These are phyloP conservation scores for Conringia planisiliqua DNA, from an alignment of 345 rosid genomes.

Conservation along the genomic window DNA sequence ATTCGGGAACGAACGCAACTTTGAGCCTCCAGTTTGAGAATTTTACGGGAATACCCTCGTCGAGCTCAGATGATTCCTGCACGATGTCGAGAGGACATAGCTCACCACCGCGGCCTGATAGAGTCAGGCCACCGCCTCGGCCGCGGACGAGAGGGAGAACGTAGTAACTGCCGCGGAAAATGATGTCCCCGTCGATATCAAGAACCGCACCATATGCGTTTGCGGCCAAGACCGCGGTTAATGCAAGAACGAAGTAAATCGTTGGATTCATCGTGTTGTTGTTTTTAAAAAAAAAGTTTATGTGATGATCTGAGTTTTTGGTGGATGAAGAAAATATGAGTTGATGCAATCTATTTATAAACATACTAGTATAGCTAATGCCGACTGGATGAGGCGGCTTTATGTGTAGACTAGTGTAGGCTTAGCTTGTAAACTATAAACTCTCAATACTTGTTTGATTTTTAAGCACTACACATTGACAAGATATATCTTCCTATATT, in stretches of 20 bases:
- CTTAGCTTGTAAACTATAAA: constrained; percentile 6
- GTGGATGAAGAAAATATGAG: neutral
- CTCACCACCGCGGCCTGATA: constrained; percentile 25
- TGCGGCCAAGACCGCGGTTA: constrained; percentile 1
- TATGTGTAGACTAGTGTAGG: neutral
- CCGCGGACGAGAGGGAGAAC: constrained; percentile 33
- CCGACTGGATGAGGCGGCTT: constrained; percentile 1
- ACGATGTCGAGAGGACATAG: constrained; percentile 19
- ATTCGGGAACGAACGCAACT: constrained; percentile 13
- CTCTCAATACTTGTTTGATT: neutral
- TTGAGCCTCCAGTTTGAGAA: constrained; percentile 23
- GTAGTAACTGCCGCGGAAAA: constrained; percentile 23
- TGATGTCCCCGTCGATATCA: constrained; percentile 23
- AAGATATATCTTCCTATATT: neutral
- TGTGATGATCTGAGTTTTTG: neutral
- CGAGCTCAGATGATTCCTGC: constrained; percentile 25
- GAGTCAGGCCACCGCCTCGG: constrained; percentile 28
- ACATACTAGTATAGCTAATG: neutral
- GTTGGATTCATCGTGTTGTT: constrained; percentile 18
- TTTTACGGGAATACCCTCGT: constrained; percentile 27
- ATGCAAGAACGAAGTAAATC: constrained; percentile 17
- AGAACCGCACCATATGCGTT: constrained; percentile 7
- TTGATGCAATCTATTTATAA: constrained; percentile 17
- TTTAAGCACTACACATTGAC: neutral
- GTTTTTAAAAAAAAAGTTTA: neutral